phyloP scores from a whole-genome alignment of 2,329 filamentous ascomycete species.

The Incumbomyces delicatus region DNA sequence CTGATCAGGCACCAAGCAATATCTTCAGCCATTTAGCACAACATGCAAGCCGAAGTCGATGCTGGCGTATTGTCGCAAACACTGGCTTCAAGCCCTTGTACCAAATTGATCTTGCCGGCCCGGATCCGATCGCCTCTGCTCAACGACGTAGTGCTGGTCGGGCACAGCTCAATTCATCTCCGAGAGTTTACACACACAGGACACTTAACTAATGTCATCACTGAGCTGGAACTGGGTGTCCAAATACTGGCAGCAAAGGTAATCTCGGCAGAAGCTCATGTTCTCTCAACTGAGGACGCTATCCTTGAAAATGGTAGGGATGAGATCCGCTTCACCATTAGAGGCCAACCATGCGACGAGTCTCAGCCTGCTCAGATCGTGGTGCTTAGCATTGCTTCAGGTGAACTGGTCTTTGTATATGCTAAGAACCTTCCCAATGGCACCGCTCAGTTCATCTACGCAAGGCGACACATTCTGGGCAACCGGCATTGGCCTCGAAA shows the following conservation, averaged over 20 bases:
- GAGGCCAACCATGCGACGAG: constrained; percentile 12
- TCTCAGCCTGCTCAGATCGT: constrained; percentile 69
- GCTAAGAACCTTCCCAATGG: constrained; percentile 40
- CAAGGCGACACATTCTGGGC: constrained; percentile 49
- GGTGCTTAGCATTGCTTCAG: constrained; percentile 63
- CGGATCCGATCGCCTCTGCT: constrained; percentile 57
- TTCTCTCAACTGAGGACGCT: constrained; percentile 21
- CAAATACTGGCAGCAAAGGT: constrained; percentile 71
- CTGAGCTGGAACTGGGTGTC: constrained; percentile 67
- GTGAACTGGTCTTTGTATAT: constrained; percentile 69
- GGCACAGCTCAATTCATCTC: constrained; percentile 72
- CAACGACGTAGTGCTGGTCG: constrained; percentile 81
- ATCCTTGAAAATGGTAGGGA: constrained; percentile 20
- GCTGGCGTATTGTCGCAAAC: constrained; percentile 70
- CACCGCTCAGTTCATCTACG: constrained; percentile 51
- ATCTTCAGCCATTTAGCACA: background rate
- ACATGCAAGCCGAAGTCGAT: background rate
- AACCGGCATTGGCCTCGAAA: constrained; percentile 44
- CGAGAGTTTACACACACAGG: constrained; percentile 58
- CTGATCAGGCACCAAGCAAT: too few relatives aligned
- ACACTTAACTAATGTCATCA: constrained; percentile 63
- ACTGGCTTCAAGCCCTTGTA: constrained; percentile 62
- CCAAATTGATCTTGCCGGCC: constrained; percentile 70
- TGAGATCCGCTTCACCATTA: constrained; percentile 15
- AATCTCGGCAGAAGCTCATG: constrained; percentile 50